A percentile compares a stretch with the other conserved stretches of the same genome.
These are phyloP conservation scores for Apiotrichum veenhuisii DNA, from an alignment of 1,284 basidiomycete genomes.

Conservation along the genomic window DNA sequence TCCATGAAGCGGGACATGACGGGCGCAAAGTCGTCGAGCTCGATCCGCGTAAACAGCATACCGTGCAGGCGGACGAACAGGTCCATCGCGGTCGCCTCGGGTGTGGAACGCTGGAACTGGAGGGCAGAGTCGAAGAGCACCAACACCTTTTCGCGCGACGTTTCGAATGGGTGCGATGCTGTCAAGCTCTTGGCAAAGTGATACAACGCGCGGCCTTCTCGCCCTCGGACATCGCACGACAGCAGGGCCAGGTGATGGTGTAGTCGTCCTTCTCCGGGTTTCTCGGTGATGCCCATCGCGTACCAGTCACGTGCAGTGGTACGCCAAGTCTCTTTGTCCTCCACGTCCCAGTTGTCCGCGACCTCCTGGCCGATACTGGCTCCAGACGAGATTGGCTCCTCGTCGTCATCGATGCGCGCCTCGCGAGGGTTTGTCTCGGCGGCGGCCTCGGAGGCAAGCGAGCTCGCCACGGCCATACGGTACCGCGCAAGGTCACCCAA, in stretches of 20 bases:
- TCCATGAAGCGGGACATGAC: constrained; percentile 81
- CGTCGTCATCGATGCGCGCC: constrained; percentile 26
- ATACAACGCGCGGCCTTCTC: constrained; percentile 83
- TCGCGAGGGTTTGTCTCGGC: constrained; percentile 1
- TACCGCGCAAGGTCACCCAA: constrained; percentile 93
- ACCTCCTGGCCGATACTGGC: constrained; percentile 83
- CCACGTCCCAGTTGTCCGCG: constrained; percentile 77
- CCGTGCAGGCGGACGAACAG: constrained; percentile 90
- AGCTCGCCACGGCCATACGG: constrained; percentile 77
- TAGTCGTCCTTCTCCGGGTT: constrained; percentile 83
- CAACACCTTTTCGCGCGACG: constrained; percentile 80
- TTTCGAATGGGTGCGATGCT: constrained; percentile 79
- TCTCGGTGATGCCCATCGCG: constrained; percentile 75
- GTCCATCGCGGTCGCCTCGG: constrained; percentile 73
- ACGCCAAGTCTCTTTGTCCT: constrained; percentile 91
- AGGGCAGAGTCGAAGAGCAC: constrained; percentile 73
- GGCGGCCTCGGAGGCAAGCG: constrained; percentile 41
- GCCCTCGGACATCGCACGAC: constrained; percentile 70
- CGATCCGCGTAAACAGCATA: constrained; percentile 90
- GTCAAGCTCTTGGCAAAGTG: constrained; percentile 95
- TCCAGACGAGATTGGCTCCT: constrained; percentile 48
- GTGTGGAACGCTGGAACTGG: constrained; percentile 63
- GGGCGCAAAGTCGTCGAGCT: constrained; percentile 82
- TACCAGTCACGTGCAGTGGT: constrained; percentile 91
- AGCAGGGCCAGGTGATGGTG: constrained; percentile 94